Evolutionary conservation across 169 alveolate genomes (phyloP).

Genomic region (Plasmodium gonderi): DNA sequence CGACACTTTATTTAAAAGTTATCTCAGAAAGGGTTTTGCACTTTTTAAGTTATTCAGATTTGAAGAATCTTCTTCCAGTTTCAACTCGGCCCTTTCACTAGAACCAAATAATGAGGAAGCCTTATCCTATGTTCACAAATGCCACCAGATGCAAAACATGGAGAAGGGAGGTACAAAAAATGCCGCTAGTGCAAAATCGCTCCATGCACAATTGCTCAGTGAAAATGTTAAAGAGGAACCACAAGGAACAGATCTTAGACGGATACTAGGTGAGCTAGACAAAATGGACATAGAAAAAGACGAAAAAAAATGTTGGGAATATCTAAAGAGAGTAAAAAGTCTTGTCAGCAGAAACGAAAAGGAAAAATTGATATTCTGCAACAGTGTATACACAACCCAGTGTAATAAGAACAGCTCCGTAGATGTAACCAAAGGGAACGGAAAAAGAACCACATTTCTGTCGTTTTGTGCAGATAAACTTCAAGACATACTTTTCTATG

Average conservation of each 20-base stretch:
- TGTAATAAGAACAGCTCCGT: background rate
- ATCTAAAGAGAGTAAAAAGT: background rate
- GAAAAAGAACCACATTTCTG: conserved; percentile 12
- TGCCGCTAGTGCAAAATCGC: too few species aligned
- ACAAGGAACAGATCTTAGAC: too few species aligned
- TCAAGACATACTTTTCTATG: background rate
- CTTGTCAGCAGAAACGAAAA: background rate
- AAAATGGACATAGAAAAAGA: conserved; percentile 21
- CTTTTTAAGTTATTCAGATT: background rate
- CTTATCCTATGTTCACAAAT: background rate
- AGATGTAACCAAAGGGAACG: background rate
- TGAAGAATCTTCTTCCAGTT: background rate
- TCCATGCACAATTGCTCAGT: too few species aligned
- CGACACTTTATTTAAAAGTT: conserved; percentile 6
- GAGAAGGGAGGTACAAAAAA: background rate
- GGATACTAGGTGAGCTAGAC: background rate
- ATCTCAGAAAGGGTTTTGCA: conserved; percentile 31
- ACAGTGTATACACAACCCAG: background rate
- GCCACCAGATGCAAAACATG: background rate
- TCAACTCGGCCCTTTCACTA: background rate
- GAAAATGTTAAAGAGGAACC: background rate
- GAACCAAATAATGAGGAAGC: background rate
- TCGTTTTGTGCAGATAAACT: background rate
- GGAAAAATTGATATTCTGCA: conserved; percentile 1
- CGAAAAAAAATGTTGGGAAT: background rate